Percentiles rank a stretch among this genome's conserved stretches.
Evolutionary conservation across 2,329 filamentous ascomycete species (phyloP).

Genomic region (Pseudonectria buxi): DNA sequence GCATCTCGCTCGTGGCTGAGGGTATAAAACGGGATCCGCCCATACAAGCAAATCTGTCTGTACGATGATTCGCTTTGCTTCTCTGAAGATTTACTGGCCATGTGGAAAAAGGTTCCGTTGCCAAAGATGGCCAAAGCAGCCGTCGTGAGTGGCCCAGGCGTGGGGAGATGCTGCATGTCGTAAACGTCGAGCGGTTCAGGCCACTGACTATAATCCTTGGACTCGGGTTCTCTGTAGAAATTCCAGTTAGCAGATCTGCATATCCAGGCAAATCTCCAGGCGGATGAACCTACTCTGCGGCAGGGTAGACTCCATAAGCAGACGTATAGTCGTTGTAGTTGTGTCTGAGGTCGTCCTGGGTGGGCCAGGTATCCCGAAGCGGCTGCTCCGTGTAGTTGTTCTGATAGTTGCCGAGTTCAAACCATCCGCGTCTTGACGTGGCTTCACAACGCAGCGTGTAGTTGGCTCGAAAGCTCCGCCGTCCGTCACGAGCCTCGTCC

Average conservation of each 20-base stretch:
- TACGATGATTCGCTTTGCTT: background rate
- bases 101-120: conserved; percentile 4
- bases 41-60: background rate
- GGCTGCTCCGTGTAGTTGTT: conserved; percentile 1
- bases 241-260: too few relatives aligned
- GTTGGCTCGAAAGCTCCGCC: too few relatives aligned
- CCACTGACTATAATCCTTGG: background rate
- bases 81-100: background rate
- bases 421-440: conserved; percentile 10
- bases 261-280: too few relatives aligned
- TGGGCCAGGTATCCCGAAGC: conserved; percentile 5
- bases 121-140: conserved; percentile 7
- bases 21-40: background rate
- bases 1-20: background rate
- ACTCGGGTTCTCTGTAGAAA: too few relatives aligned
- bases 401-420: conserved; percentile 7
- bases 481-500: too few relatives aligned
- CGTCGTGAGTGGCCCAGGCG: conserved; percentile 7
- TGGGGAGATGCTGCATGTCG: background rate
- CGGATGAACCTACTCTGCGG: conserved; percentile 1
- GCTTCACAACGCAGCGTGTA: conserved; percentile 5
- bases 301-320: background rate
- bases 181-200: background rate
- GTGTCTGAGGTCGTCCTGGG: background rate
- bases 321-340: conserved; percentile 1